phyloP scores from a whole-genome alignment of 2,329 filamentous ascomycete species.

The Hirsutella thompsonii region DNA sequence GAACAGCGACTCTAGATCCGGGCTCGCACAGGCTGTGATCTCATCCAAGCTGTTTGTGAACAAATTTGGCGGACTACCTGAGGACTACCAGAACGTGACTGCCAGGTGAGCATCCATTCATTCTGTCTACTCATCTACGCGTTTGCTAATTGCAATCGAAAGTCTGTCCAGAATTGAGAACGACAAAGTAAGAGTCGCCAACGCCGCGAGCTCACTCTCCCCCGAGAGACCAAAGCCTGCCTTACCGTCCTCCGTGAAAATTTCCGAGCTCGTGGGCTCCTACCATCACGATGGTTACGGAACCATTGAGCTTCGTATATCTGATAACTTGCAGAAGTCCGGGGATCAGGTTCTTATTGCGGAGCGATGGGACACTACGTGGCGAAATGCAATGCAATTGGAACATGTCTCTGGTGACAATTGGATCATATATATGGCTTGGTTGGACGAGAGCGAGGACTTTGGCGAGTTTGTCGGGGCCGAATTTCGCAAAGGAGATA shows the following conservation, averaged over 20 bases:
- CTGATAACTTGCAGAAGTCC: constrained; percentile 1
- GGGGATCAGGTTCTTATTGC: constrained; percentile 11
- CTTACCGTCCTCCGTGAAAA: constrained; percentile 20
- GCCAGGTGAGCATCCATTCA: constrained; percentile 9
- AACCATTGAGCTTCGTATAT: constrained; percentile 8
- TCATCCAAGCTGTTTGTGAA: constrained; percentile 18
- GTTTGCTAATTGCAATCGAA: constrained; percentile 2
- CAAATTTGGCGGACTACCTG: constrained; percentile 10
- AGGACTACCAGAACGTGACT: constrained; percentile 9
- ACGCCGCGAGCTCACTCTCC: constrained; percentile 21
- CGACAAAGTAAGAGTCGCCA: constrained; percentile 11
- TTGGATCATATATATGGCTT: constrained; percentile 11
- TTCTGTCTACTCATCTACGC: background rate
- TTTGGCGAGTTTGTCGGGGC: constrained; percentile 3
- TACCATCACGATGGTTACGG: constrained; percentile 31
- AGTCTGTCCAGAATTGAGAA: background rate
- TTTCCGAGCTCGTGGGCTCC: constrained; percentile 22
- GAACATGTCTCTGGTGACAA: constrained; percentile 14
- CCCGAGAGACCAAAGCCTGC: constrained; percentile 21
- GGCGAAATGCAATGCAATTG: constrained; percentile 9
- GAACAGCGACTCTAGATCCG: constrained; percentile 29
- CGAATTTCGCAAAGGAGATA: constrained; percentile 6
- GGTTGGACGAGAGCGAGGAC: background rate
- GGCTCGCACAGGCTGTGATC: constrained; percentile 11
- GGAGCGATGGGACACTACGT: constrained; percentile 11